Evolutionary conservation across 495 filamentous ascomycete species (phyloP).

Genomic region (Choiromyces venosus): DNA sequence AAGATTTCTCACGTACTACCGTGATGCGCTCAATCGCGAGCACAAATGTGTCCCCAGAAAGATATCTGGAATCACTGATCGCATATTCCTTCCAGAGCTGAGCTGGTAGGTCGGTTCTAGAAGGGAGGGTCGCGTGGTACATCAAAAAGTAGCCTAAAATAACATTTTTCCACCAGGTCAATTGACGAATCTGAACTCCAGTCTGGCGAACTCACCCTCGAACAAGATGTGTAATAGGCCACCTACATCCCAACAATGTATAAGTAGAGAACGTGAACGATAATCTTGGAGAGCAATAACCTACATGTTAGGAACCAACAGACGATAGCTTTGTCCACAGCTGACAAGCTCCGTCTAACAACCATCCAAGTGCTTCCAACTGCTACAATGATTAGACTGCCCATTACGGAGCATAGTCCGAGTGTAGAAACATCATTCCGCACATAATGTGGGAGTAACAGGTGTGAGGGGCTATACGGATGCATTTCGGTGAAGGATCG

Average conservation of each 20-base stretch:
- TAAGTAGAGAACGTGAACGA: neutral
- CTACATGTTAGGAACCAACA: constrained; percentile 36
- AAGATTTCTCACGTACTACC: constrained; percentile 51
- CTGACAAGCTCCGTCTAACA: constrained; percentile 30
- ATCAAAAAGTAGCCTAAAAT: constrained; percentile 33
- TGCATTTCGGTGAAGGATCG: constrained; percentile 20
- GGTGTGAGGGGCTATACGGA: constrained; percentile 29
- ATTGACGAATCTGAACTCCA: neutral
- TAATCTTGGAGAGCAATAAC: neutral
- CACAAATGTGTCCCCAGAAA: constrained; percentile 72
- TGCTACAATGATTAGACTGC: constrained; percentile 24
- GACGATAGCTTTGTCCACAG: constrained; percentile 21
- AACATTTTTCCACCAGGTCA: neutral
- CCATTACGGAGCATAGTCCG: constrained; percentile 19
- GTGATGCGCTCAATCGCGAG: constrained; percentile 81
- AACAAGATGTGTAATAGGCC: constrained; percentile 38
- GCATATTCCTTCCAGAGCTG: constrained; percentile 41
- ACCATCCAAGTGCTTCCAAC: constrained; percentile 51
- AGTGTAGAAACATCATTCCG: constrained; percentile 17
- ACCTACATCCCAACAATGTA: constrained; percentile 12
- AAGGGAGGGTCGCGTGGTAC: constrained; percentile 22
- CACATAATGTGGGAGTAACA: constrained; percentile 26
- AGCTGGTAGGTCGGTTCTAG: constrained; percentile 25
- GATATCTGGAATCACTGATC: constrained; percentile 39
- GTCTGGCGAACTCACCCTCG: constrained; percentile 17